A percentile compares a stretch with the other conserved stretches of the same genome.
phyloP scores from a whole-genome alignment of 495 filamentous ascomycete species.

The Bryoglossum gracile region DNA sequence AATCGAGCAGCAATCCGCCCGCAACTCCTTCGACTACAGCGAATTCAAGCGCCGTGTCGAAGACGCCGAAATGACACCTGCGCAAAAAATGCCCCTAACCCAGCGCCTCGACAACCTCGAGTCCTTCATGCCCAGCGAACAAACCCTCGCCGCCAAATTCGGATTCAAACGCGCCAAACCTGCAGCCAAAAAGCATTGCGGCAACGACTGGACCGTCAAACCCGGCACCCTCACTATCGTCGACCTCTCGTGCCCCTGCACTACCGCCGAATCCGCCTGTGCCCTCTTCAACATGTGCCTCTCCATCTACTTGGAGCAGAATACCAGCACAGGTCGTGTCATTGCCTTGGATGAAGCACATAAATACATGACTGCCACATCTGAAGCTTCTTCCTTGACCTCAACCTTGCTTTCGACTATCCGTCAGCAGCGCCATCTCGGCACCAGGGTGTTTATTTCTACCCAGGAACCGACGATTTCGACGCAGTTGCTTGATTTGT shows the following conservation, averaged over 20 bases:
- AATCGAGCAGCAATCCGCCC: slow-evolving; percentile 33
- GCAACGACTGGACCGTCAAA: slow-evolving; percentile 32
- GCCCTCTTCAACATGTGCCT: slow-evolving; percentile 63
- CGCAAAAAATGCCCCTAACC: slow-evolving; percentile 43
- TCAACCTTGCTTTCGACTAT: slow-evolving; percentile 57
- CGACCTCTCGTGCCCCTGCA: slow-evolving; percentile 67
- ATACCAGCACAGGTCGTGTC: slow-evolving; percentile 34
- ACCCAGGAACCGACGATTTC: slow-evolving; percentile 79
- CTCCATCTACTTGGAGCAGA: slow-evolving; percentile 50
- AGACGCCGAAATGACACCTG: slow-evolving; percentile 31
- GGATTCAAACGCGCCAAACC: too few species aligned
- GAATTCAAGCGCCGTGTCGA: slow-evolving; percentile 37
- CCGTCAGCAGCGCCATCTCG: slow-evolving; percentile 64
- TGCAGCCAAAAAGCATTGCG: too few species aligned
- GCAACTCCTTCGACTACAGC: slow-evolving; percentile 42
- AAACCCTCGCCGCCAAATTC: not conserved
- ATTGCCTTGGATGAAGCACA: slow-evolving; percentile 36
- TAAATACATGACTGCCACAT: slow-evolving; percentile 41
- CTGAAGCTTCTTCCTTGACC: slow-evolving; percentile 46
- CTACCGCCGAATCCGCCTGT: slow-evolving; percentile 57
- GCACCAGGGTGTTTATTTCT: slow-evolving; percentile 57
- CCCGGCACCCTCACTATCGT: slow-evolving; percentile 60
- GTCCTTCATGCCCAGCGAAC: slow-evolving; percentile 43
- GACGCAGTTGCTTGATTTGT: slow-evolving; percentile 59
- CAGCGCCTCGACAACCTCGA: slow-evolving; percentile 52